Percentiles rank a stretch among this genome's conserved stretches.
phyloP scores from a whole-genome alignment of 441 rosid species.

The Raphanus hybrid region DNA sequence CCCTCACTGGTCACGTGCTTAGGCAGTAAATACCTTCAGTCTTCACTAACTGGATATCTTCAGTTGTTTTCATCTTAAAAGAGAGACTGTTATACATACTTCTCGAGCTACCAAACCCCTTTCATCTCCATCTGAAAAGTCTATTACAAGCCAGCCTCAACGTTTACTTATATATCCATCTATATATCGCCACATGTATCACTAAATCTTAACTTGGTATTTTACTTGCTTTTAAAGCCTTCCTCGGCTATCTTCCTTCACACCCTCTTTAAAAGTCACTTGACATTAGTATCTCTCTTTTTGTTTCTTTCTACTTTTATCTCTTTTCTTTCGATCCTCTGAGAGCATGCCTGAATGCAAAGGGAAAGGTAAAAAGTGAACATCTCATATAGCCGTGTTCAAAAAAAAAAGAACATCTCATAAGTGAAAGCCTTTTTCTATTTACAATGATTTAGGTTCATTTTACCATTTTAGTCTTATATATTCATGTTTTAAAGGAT shows the following conservation, averaged over 20 bases:
- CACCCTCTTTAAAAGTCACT: constrained; percentile 37
- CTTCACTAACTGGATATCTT: constrained; percentile 33
- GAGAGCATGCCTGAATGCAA: constrained; percentile 96
- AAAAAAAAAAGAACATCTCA: no score
- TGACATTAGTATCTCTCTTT: constrained; percentile 36
- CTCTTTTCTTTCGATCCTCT: constrained; percentile 28
- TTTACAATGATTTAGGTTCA: constrained; percentile 15
- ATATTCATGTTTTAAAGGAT: constrained; percentile 18
- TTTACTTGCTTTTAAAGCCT: constrained; percentile 86
- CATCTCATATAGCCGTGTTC: no score
- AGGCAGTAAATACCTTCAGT: constrained; percentile 51
- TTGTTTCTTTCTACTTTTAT: constrained; percentile 39
- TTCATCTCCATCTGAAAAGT: constrained; percentile 10
- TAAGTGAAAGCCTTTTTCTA: no score
- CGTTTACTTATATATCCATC: not conserved
- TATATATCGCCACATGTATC: constrained; percentile 10
- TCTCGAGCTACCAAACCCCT: constrained; percentile 22
- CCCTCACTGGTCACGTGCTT: constrained; percentile 72
- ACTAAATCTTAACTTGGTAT: constrained; percentile 36
- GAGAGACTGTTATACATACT: not conserved
- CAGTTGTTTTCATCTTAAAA: constrained; percentile 31
- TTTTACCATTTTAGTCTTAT: constrained; percentile 3
- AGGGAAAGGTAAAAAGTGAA: constrained; percentile 74
- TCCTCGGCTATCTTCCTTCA: constrained; percentile 39
- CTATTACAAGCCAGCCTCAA: constrained; percentile 27